Evolutionary conservation across 257 asterid species (phyloP).

Genomic region (Craterostigma plantagineum): DNA sequence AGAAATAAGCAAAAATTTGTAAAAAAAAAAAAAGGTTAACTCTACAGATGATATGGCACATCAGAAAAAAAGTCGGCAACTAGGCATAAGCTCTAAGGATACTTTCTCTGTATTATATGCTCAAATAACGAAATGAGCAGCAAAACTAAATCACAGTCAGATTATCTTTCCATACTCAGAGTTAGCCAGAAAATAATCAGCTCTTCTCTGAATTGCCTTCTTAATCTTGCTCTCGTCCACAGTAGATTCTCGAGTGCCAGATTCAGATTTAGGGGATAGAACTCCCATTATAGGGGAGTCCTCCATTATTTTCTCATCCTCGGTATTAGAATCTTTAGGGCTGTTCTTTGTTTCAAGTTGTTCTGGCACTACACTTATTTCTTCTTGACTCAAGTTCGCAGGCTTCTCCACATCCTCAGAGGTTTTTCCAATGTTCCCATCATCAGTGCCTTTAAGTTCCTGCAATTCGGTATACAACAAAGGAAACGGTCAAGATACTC

Average conservation of each 20-base stretch:
- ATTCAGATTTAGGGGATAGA: slow-evolving; percentile 32
- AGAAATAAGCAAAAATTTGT: slow-evolving; percentile 8
- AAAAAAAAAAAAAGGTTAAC: background rate
- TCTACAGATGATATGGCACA: slow-evolving; percentile 6
- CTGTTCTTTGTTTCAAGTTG: slow-evolving; percentile 24
- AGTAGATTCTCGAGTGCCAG: slow-evolving; percentile 20
- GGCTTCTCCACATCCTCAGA: slow-evolving; percentile 16
- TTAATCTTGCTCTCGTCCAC: slow-evolving; percentile 38
- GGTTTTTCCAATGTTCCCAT: slow-evolving; percentile 14
- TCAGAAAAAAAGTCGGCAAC: background rate
- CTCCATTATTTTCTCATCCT: slow-evolving; percentile 37
- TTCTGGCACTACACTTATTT: slow-evolving; percentile 18
- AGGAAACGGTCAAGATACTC: background rate
- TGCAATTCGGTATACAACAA: slow-evolving; percentile 22
- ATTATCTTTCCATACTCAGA: slow-evolving; percentile 33
- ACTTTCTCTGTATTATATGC: background rate
- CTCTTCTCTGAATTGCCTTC: slow-evolving; percentile 60
- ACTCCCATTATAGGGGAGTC: slow-evolving; percentile 93
- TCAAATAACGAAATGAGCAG: background rate
- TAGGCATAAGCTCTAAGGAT: background rate
- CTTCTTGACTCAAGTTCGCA: slow-evolving; percentile 13
- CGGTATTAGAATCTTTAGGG: slow-evolving; percentile 17
- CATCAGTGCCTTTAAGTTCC: slow-evolving; percentile 38
- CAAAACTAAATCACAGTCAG: background rate
- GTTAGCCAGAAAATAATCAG: slow-evolving; percentile 54